Evolutionary conservation across 2,329 filamentous ascomycete species (phyloP).

Genomic region (Nemania serpens): DNA sequence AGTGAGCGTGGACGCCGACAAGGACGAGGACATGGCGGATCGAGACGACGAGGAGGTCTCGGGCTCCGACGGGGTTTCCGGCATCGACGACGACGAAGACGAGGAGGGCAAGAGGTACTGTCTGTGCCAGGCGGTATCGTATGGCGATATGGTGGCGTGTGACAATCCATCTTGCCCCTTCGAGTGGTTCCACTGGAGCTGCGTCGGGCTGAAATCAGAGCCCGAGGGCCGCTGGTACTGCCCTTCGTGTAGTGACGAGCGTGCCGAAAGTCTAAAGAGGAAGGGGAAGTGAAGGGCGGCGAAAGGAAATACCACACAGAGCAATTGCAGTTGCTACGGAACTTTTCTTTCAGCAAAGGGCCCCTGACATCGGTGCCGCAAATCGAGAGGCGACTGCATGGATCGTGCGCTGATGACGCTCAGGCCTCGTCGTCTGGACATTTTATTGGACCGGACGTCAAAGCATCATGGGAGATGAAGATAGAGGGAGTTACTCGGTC

Average conservation of each 20-base stretch:
- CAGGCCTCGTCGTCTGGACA: neutral
- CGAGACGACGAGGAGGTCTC: constrained; percentile 51
- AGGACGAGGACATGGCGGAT: constrained; percentile 42
- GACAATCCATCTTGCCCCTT: constrained; percentile 81
- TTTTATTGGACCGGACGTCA: neutral
- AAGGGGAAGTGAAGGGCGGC: constrained; percentile 39
- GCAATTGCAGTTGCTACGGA: neutral
- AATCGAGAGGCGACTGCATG: neutral
- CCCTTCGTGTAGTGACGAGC: constrained; percentile 57
- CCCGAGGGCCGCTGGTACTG: constrained; percentile 72
- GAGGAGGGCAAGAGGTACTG: constrained; percentile 83
- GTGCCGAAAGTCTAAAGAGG: constrained; percentile 53
- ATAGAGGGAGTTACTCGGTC: no score
- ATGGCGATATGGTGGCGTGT: constrained; percentile 87
- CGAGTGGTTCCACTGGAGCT: constrained; percentile 89
- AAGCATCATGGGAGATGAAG: no score
- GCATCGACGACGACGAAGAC: constrained; percentile 64
- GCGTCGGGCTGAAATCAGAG: constrained; percentile 70
- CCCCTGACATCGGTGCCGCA: no score
- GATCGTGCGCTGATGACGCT: no score
- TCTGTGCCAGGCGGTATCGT: constrained; percentile 80
- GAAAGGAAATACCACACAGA: neutral
- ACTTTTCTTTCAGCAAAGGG: neutral
- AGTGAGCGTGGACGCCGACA: constrained; percentile 31
- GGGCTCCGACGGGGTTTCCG: constrained; percentile 45